Evolutionary conservation across 148 eudicot genomes (phyloP).

Genomic region (Talinum fruticosum): DNA sequence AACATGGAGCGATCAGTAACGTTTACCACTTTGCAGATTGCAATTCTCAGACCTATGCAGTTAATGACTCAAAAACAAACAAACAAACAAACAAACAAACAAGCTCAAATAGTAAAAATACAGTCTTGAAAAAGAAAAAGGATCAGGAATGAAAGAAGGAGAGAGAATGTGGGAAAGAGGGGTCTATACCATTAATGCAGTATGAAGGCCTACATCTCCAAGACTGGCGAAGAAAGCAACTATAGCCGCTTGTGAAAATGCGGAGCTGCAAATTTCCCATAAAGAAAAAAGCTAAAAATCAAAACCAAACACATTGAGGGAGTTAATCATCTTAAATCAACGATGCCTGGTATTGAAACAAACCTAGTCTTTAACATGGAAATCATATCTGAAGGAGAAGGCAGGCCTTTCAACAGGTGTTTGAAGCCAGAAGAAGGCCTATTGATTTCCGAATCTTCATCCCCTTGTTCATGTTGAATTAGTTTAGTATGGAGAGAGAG

Average conservation of each 20-base stretch:
- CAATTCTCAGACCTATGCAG: too few species aligned
- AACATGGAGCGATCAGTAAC: too few species aligned
- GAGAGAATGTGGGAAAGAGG: background rate
- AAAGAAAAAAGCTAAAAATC: background rate
- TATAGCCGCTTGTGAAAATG: slow-evolving; percentile 29
- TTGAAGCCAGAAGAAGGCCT: background rate
- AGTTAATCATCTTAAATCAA: background rate
- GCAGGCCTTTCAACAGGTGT: slow-evolving; percentile 29
- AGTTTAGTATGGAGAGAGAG: slow-evolving; percentile 16
- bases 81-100: too few species aligned
- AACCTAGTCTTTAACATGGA: slow-evolving; percentile 48
- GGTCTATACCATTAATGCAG: slow-evolving; percentile 25
- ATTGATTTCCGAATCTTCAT: slow-evolving; percentile 6
- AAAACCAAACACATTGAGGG: background rate
- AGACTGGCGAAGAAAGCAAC: slow-evolving; percentile 30
- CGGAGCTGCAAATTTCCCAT: slow-evolving; percentile 6
- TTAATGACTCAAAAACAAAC: too few species aligned
- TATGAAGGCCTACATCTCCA: slow-evolving; percentile 28
- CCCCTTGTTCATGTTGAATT: slow-evolving; percentile 14
- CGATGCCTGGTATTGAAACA: background rate
- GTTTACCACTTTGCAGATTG: too few species aligned
- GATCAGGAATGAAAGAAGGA: background rate
- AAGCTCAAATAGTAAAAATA: too few species aligned
- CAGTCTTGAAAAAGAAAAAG: too few species aligned
- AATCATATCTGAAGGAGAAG: slow-evolving; percentile 37